Evolutionary conservation across 768 basidiomycete genomes (phyloP), one percentile per base, ranked within the genome.

Genomic region (Pisolithus marmoratus): DNA sequence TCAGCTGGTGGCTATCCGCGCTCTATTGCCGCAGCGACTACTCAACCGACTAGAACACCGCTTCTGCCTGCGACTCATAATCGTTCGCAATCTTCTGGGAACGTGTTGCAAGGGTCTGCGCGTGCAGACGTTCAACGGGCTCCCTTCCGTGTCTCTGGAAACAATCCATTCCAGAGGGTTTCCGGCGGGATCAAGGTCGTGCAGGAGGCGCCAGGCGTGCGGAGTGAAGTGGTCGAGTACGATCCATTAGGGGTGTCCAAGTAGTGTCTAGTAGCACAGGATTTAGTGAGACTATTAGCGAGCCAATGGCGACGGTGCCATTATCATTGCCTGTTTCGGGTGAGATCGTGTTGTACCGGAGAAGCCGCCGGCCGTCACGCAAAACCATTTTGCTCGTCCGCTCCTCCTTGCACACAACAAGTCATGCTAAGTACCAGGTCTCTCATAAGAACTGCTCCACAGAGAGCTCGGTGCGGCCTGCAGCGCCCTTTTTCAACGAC

Each of bases 401-500:
- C 57, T 52, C 58, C 61, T 52, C 59, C 60, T 51, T 38, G 44
- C 54, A 61, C 63, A 65, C 23, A 34, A 34, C 34, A 15, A 34
- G 34, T 34, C 34, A 89, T 90, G 87, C 68, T 89, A 15, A 15
- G 5, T 68, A 79, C 74, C 70, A 88, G 80, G 71, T 72, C 78
- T 53, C 66, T 90, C 56, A 75, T 75, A 43, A 67, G 56, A 46
- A 42, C 44, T 0, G 48, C 59, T 45, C 42, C 63, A 2, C 27
- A 56, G 49, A 79, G 76, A 67, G 71, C 77, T 52, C 69, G 84
- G 48, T 59, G 68, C 51, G 77, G 72, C 59, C 66, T 76, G 43
- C 72, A 71, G 31, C 79, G 86, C 56, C 71, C 82, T 5, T 91
- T 92, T 70, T 80, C 83, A 62, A 73, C 83, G 2, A 83, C 91